Base-by-base conservation (phyloP, 495 filamentous ascomycete species). In the Lindgomyces ingoldianus region DNA sequence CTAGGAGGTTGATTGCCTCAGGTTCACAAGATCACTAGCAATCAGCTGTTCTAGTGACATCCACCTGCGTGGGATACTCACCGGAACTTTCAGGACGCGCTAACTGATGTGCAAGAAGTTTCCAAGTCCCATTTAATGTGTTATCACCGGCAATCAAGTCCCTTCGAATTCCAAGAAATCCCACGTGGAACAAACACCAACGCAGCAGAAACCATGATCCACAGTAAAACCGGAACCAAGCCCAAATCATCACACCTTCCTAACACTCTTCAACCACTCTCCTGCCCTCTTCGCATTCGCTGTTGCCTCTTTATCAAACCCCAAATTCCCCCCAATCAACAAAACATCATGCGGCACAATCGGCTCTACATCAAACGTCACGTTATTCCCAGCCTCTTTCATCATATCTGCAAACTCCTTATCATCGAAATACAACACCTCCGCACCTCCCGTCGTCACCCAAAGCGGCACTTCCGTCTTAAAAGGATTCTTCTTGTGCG, bases 261-360 rank as follows among this genome's bases (percentile, higher is more conserved):
- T 61, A 8, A 63, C 54, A 22, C 51, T 48, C 57, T 41, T 44
- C 42, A 75, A 54, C 60, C 77, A 79, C 46, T 69, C 68, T 11
- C 76, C 78, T 27, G 77, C 77, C 41, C 60, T 67, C 49, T 58
- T 57, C 27, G 73, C 74, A 67, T 70, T 67, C 21, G 41, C 50
- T 19, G 26, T 62, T 27, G 70, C 74, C 68, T 74, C 72, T 14
- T 70, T 62, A 16, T 67, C 29, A 61, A 78, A 80, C 4, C 68
- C 73, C 56, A 74, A 50, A 29, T 73, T 44, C 57, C 66, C 67
- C 6, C 69, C 77, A 36, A 78, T 61, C 44, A 79, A 69, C 30
- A 74, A 57, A 24, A 80, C 48, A 75, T 81, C 77, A 65, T 81
- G 78, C 16, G 74, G 72, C 44, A 65, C 68, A n/a, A 48, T 39